A percentile compares a stretch with the other conserved stretches of the same genome.
phyloP scores from a whole-genome alignment of 2,329 filamentous ascomycete genomes.

The Alternaria panax region DNA sequence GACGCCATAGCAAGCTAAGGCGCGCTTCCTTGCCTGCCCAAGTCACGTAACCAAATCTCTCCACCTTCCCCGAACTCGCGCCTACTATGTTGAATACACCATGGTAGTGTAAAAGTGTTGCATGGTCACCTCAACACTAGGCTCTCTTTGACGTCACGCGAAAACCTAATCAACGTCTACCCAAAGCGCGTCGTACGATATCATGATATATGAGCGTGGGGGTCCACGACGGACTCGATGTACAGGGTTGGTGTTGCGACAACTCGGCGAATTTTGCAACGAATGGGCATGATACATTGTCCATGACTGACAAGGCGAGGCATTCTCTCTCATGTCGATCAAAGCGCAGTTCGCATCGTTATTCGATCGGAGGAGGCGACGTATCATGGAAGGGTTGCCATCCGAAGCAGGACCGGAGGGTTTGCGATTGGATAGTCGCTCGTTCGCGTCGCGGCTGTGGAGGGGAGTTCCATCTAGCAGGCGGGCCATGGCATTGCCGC shows the following conservation, averaged over 20 bases:
- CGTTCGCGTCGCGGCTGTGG: slow-evolving; percentile 12
- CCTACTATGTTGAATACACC: too few species aligned
- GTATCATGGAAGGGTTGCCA: slow-evolving; percentile 23
- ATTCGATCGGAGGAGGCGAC: slow-evolving; percentile 31
- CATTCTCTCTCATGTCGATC: not conserved
- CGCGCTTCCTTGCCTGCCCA: too few species aligned
- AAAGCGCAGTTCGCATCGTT: not conserved
- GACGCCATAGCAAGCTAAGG: too few species aligned
- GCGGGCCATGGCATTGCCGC: slow-evolving; percentile 41
- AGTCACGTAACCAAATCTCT: too few species aligned
- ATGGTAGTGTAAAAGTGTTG: not conserved
- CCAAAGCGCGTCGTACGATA: not conserved
- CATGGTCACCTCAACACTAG: not conserved
- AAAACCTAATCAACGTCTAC: not conserved
- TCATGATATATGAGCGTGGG: not conserved
- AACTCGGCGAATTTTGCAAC: not conserved
- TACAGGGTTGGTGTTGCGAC: not conserved
- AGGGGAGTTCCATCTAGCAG: slow-evolving; percentile 35
- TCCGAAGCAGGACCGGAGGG: slow-evolving; percentile 14
- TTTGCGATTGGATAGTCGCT: slow-evolving; percentile 25
- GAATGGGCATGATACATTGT: not conserved
- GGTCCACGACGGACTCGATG: not conserved
- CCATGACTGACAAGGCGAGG: not conserved
- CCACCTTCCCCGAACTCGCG: too few species aligned
- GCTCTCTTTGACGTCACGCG: not conserved